Base-by-base conservation (phyloP, 176 grass and related monocot genomes). In the Rhynchospora tenuis region DNA sequence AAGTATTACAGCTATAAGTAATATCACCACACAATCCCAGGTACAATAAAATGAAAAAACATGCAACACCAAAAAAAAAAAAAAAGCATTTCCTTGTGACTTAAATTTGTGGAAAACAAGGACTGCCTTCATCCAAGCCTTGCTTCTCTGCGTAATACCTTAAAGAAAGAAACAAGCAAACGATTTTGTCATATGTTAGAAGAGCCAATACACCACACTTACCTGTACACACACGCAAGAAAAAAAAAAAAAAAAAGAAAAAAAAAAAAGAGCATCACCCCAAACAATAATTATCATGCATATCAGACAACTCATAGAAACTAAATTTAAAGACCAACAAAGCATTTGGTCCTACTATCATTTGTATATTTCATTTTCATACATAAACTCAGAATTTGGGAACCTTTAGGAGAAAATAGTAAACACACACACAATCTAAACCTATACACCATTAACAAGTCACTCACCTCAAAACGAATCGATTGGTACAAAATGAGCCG, bases 401-500 rank as follows among this genome's bases (percentile, higher is more conserved):
- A 13, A 23, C 70, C 22, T 0, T 27, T 74, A 2, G 22, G 11
- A 51, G 46, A 50, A 50, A 46, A 50, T 48, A 73, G 3, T 26
- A 8, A 29, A n/a, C n/a, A n/a, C n/a, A n/a, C n/a, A 48, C 17
- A 45, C 17, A 72, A 4, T 4, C 69, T 73, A 5, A 73, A 9
- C 45, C 69, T 73, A 13, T 24, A 24, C n/a, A 12, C 12, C 9
- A 73, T n/a, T 42, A 73, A 71, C 17, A 20, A 43, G n/a, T 47
- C 23, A 43, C 44, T 73, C 16, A 38, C 31, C 38, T 69, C 69
- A 48, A 73, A 33, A 73, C 43, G 19, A 73, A 73, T 11, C 92
- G 50, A 97, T 89, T 63, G 92, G 90, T 73, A 98, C 92, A 84
- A 93, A 95, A 79, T 98, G 95, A 64, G 95, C 92, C 16, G 91